These are phyloP conservation scores for Fusarium continuum DNA, from an alignment of 2,329 filamentous ascomycete species.

Conservation along the genomic window DNA sequence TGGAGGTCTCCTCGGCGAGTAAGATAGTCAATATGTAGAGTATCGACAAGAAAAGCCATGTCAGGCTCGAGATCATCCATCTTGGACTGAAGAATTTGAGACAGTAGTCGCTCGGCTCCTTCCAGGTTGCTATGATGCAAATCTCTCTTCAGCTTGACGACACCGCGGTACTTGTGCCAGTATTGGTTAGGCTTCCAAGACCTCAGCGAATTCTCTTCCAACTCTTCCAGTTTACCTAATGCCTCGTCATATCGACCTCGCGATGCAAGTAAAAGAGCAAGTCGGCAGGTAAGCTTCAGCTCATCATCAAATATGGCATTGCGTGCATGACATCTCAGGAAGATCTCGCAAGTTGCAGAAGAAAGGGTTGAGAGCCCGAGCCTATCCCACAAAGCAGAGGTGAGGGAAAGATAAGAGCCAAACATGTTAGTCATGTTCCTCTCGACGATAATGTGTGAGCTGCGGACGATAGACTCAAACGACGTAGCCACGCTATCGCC, in stretches of 20 bases:
- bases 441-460: conserved; percentile 82
- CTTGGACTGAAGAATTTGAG: conserved; percentile 62
- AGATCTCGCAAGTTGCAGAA: conserved; percentile 73
- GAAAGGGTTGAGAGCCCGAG: conserved; percentile 71
- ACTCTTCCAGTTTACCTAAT: conserved; percentile 50
- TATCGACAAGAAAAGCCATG: conserved; percentile 60
- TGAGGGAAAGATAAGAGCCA: conserved; percentile 77
- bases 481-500: conserved; percentile 72
- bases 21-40: conserved; percentile 62
- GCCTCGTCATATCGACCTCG: conserved; percentile 77
- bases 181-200: conserved; percentile 82
- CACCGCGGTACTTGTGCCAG: conserved; percentile 71
- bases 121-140: conserved; percentile 64
- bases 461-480: conserved; percentile 82
- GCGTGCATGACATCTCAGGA: conserved; percentile 75
- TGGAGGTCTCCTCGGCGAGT: conserved; percentile 58
- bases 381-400: conserved; percentile 77
- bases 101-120: conserved; percentile 61
- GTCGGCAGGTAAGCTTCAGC: conserved; percentile 76
- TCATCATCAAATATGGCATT: conserved; percentile 75
- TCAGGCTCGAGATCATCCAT: conserved; percentile 62
- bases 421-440: conserved; percentile 77
- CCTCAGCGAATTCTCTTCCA: conserved; percentile 70
- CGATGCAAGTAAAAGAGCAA: conserved; percentile 68
- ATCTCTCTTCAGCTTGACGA: conserved; percentile 71